Evolutionary conservation across 108 stramenopile genomes (phyloP).

Genomic region (Aurantiochytrium sp.): DNA sequence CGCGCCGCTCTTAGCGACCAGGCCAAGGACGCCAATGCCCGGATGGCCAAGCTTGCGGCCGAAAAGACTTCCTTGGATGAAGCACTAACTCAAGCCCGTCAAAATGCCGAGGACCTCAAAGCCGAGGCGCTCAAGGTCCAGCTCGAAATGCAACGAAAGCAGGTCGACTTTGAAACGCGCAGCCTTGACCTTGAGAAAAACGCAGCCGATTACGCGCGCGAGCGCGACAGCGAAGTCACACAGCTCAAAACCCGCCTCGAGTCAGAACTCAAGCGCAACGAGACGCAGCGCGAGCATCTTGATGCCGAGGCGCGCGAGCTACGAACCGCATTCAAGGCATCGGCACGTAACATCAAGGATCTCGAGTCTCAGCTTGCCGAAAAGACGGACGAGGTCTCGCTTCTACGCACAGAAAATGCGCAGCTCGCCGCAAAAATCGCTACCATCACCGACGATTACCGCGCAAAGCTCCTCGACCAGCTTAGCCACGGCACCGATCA

Average conservation of each 20-base stretch:
- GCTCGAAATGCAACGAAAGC: constrained; percentile 1
- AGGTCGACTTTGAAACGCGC: constrained; percentile 2
- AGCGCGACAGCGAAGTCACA: not conserved
- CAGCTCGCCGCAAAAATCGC: not conserved
- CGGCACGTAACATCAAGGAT: not conserved
- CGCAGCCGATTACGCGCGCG: not conserved
- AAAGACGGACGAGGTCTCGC: not conserved
- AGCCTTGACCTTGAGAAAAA: not conserved
- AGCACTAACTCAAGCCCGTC: not conserved
- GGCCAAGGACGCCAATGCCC: not conserved
- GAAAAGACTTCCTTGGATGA: not conserved
- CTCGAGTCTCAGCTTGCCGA: not conserved
- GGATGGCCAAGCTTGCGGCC: not conserved
- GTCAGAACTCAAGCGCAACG: not conserved
- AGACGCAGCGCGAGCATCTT: not conserved
- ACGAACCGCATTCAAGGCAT: not conserved
- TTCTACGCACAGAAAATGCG: not conserved
- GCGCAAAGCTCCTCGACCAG: not conserved
- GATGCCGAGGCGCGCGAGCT: not conserved
- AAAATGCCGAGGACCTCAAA: not conserved
- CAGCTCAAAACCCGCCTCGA: not conserved
- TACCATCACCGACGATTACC: not conserved
- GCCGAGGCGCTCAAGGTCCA: not conserved
- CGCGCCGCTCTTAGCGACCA: not conserved
- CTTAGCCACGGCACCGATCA: not conserved